Percentiles rank a stretch among this genome's conserved stretches.
Evolutionary conservation across 2,329 filamentous ascomycete species (phyloP).

Genomic region (Fusarium sp.): DNA sequence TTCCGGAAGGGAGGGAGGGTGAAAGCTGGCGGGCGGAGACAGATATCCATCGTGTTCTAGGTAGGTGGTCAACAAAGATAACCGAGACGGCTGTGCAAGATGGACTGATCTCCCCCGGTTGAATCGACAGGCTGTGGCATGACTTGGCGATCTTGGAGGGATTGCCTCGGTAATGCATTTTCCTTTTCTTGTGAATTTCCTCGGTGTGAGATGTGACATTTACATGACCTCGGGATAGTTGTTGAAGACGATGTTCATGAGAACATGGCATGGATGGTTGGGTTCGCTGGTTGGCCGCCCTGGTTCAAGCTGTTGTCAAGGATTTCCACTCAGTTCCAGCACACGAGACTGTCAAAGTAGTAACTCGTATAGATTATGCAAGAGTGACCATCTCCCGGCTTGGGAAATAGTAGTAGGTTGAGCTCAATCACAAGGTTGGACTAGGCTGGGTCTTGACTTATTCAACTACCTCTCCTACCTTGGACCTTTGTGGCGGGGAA

Average conservation of each 20-base stretch:
- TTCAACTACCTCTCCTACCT: neutral
- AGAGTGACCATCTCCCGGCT: neutral
- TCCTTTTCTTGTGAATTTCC: neutral
- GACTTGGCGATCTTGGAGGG: neutral
- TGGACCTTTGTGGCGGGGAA: neutral
- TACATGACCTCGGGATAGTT: neutral
- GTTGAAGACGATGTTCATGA: neutral
- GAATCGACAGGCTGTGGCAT: conserved; percentile 3
- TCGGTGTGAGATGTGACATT: neutral
- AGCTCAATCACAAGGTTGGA: neutral
- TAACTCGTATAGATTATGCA: neutral
- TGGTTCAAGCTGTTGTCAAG: neutral
- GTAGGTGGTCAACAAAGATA: neutral
- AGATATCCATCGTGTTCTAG: neutral
- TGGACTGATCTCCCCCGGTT: conserved; percentile 8
- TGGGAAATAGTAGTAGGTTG: neutral
- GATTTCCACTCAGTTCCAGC: neutral
- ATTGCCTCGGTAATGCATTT: neutral
- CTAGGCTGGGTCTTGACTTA: neutral
- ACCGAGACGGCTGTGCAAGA: neutral
- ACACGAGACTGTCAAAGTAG: neutral
- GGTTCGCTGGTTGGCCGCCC: neutral
- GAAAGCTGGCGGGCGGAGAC: neutral
- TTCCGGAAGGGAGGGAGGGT: neutral
- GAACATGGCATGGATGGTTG: neutral